Base-by-base conservation (phyloP, 1,139 yeast genomes). In the Wickerhamomyces sp. region DNA sequence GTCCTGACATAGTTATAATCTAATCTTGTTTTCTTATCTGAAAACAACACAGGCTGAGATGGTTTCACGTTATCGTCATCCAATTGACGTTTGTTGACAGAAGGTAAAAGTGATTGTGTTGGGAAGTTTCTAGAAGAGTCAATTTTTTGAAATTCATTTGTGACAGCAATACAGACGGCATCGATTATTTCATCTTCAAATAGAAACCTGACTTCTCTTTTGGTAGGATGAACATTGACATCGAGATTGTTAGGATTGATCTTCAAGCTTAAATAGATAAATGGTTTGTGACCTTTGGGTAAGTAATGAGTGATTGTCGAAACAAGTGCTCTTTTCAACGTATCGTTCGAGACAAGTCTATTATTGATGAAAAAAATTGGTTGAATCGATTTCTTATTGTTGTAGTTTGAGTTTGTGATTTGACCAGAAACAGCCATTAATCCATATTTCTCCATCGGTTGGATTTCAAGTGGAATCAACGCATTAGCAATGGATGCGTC, bases 161-260 rank as follows among this genome's bases (percentile, higher is more conserved):
- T 80, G 0, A 89, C 55, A 9, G 59, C 52, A 0, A 58, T 57
- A 21, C 81, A 68, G 1, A 91, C 66, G 17, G 56, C 47, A 27
- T 81, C 88, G 7, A 86, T 71, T 16, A 93, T 85, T 52, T 88
- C 97, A 36, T 84, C 94, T 51, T 93, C 97, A 53, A 78, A 60
- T 24, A 91, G 62, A 55, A 93, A 88, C 33, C 95, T 61, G 2
- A 93, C 97, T 51, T 91, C 97, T 36, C 93, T 69, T 51, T 91
- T 91, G 0, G 98, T 91, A 0, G 99, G 99, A 53, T 93, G 98
- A 9, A 93, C 79, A 55, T 91, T 91, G 10, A 91, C 98, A 55
- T 91, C 99, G 12, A 91, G 67, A 40, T 81, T 79, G 23, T 62
- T 64, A 1, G 96, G 85, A 15, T 68, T 64, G 6, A 91, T 75